Conservation (phyloP, 2,329 filamentous ascomycete species). For the Venturia carpophila region DNA sequence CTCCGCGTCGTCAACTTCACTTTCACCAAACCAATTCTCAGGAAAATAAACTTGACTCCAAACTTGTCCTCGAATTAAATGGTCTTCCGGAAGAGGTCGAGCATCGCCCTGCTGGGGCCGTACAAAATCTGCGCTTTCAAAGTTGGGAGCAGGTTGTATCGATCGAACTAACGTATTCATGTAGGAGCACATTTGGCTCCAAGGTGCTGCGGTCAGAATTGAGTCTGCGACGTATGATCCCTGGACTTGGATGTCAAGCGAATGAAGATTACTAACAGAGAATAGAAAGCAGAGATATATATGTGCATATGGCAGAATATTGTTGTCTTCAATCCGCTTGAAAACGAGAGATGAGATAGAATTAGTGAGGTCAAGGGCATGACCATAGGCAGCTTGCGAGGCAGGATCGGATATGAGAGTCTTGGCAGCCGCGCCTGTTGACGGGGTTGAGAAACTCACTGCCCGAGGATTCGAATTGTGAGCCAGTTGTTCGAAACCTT, state of each 20-base stretch:
- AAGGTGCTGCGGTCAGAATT: conserved; percentile 32
- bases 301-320: conserved; percentile 56
- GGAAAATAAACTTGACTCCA: conserved; percentile 51
- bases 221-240: conserved; percentile 2
- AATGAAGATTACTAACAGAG: conserved; percentile 27
- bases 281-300: conserved; percentile 54
- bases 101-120: conserved; percentile 37
- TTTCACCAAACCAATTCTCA: conserved; percentile 48
- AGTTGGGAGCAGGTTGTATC: conserved; percentile 30
- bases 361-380: conserved; percentile 37
- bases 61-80: conserved; percentile 54
- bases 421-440: too few relatives aligned
- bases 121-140: conserved; percentile 44
- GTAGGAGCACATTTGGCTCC: conserved; percentile 45
- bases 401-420: too few relatives aligned
- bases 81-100: conserved; percentile 61
- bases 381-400: conserved; percentile 21
- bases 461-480: too few relatives aligned
- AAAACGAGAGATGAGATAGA: conserved; percentile 43
- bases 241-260: conserved; percentile 20
- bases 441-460: too few relatives aligned
- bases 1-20: conserved; percentile 56
- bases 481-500: too few relatives aligned
- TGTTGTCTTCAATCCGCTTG: conserved; percentile 47
- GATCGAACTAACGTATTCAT: conserved; percentile 44